Base-by-base conservation (phyloP, 2,329 filamentous ascomycete genomes). In the Aspergillus unguis region DNA sequence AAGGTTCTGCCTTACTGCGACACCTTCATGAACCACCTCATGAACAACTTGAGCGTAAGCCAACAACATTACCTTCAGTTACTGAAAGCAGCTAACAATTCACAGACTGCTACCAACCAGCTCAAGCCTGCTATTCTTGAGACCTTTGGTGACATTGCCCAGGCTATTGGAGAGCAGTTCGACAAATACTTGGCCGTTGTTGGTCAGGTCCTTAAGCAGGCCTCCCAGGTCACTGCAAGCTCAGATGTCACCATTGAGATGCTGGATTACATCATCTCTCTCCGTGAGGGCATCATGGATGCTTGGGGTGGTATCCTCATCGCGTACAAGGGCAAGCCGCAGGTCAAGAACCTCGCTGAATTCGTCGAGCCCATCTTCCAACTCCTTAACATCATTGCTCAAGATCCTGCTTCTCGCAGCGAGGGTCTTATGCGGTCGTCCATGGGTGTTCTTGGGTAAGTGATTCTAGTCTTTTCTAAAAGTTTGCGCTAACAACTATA, bases 91-190 rank as follows among this genome's bases (percentile, higher is more conserved):
- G 36, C 17, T 17, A 17, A 17, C 17, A 17, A 17, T 17, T 52
- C 53, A 52, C 69, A 90, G 84, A 95, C 90, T 73, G 85, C 87
- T 9, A 83, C 86, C 62, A 96, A 97, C 74, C 90, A 96, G 74
- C 95, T 97, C 77, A 97, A 97, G 82, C 94, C 94, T 41, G 91
- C 94, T 28, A 99, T 99, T 60, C 82, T 99, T 51, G 92, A 97
- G 74, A 96, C 91, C 71, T 99, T 99, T 67, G 94, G 94, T 54
- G 94, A 99, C 67, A 96, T 99, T 74, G 94, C 94, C 36, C 89
- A 92, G 64, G 92, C 94, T 46, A 99, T 99, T 63, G 85, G 87
- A 57, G 89, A 88, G 28, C 85, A 90, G 64, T 99, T 99, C 60
- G 91, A 97, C 76, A 90, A 87, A 0, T 99, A 99, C 68, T 80